phyloP scores from a whole-genome alignment of 371 early-diverging fungal species.

The Syncephalis fuscata region DNA sequence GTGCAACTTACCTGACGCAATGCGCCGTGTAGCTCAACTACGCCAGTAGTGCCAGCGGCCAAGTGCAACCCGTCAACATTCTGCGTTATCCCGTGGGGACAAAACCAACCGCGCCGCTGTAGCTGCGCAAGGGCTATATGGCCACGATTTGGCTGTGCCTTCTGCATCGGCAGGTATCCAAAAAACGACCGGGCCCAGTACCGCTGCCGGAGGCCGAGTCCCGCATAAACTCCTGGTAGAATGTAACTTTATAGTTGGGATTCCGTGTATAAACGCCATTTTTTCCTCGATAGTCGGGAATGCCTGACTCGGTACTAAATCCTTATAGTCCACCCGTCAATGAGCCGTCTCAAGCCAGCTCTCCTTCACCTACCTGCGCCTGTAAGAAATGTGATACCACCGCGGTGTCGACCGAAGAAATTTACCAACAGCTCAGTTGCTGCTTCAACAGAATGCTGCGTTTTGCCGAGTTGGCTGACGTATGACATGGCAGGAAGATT shows the following conservation, averaged over 20 bases:
- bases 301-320: slow-evolving; percentile 62
- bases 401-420: background rate
- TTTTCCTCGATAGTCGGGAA: slow-evolving; percentile 81
- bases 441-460: too few species aligned
- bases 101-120: slow-evolving; percentile 14
- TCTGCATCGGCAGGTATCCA: slow-evolving; percentile 53
- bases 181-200: slow-evolving; percentile 89
- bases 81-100: slow-evolving; percentile 60
- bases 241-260: slow-evolving; percentile 65
- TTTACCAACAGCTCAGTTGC: background rate
- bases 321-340: slow-evolving; percentile 22
- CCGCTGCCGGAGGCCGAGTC: slow-evolving; percentile 46
- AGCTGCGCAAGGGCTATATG: slow-evolving; percentile 43
- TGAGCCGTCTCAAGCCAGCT: background rate
- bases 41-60: slow-evolving; percentile 27
- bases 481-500: too few species aligned
- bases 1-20: slow-evolving; percentile 56
- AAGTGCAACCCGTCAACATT: slow-evolving; percentile 80
- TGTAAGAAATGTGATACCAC: slow-evolving; percentile 17
- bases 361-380: slow-evolving; percentile 21
- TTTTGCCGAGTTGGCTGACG: too few species aligned
- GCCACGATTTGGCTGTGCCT: slow-evolving; percentile 50
- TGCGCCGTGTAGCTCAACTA: slow-evolving; percentile 78
- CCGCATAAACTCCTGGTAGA: slow-evolving; percentile 46
- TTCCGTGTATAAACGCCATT: slow-evolving; percentile 62